Evolutionary conservation across 371 early-diverging fungal genomes (phyloP).

Genomic region (Mucor racemosus): DNA sequence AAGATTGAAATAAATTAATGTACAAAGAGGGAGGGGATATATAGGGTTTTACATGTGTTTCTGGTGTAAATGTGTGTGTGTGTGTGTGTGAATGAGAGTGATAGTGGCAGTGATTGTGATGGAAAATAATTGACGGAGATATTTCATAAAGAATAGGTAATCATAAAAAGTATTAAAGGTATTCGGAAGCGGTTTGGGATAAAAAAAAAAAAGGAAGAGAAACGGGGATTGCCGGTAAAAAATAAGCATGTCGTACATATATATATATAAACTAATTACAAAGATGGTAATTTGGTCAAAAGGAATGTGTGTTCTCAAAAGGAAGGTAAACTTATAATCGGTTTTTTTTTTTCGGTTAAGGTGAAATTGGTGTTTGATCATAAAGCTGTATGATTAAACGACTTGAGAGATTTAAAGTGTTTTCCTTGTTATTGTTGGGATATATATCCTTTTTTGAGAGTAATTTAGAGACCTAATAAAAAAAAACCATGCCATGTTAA

Average conservation of each 20-base stretch:
- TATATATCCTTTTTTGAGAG: slow-evolving; percentile 18
- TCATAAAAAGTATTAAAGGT: slow-evolving; percentile 4
- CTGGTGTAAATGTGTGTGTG: background rate
- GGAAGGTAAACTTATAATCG: slow-evolving; percentile 9
- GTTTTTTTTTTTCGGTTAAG: slow-evolving; percentile 22
- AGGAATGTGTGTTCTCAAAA: slow-evolving; percentile 28
- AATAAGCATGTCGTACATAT: slow-evolving; percentile 24
- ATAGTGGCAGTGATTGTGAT: background rate
- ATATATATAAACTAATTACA: slow-evolving; percentile 8
- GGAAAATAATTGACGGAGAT: background rate
- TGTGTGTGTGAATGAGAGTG: background rate
- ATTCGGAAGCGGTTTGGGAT: slow-evolving; percentile 7
- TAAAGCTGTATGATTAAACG: slow-evolving; percentile 42
- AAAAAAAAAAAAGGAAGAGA: background rate
- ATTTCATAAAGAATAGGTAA: background rate
- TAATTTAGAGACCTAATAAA: slow-evolving; percentile 19
- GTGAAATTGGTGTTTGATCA: slow-evolving; percentile 46
- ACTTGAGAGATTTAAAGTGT: slow-evolving; percentile 34
- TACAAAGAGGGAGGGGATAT: background rate
- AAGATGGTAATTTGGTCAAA: slow-evolving; percentile 15
- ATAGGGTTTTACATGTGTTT: slow-evolving; percentile 17
- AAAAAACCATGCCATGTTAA: background rate
- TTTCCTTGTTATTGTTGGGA: slow-evolving; percentile 43
- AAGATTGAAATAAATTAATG: background rate
- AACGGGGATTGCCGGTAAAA: slow-evolving; percentile 28